These are phyloP conservation scores for Chaetoceros muelleri DNA, from an alignment of 108 stramenopile species.

Conservation along the genomic window DNA sequence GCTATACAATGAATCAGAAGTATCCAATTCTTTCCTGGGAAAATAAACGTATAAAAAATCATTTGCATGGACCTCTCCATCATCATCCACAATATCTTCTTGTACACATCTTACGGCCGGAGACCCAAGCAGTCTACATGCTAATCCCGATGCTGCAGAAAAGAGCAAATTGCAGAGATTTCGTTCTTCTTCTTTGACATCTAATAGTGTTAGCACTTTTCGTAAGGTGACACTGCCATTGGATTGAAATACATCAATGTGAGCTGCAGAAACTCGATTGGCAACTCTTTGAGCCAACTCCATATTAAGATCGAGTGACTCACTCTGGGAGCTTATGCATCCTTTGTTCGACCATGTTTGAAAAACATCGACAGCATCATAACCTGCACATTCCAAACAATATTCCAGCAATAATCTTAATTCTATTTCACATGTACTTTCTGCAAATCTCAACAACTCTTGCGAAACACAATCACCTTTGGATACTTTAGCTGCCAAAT, in stretches of 20 bases:
- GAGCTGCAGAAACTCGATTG: conserved; percentile 24
- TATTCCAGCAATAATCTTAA: conserved; percentile 10
- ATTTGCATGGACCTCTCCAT: background rate
- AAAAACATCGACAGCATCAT: background rate
- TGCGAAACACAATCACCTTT: background rate
- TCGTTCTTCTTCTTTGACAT: background rate
- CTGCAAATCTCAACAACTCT: conserved; percentile 16
- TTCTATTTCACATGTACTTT: conserved; percentile 16
- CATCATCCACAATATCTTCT: background rate
- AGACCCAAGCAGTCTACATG: conserved; percentile 5
- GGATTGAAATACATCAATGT: conserved; percentile 10
- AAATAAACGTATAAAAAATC: background rate
- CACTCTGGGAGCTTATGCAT: background rate
- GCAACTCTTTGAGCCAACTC: conserved; percentile 14
- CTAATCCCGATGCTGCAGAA: conserved; percentile 10
- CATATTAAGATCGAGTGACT: conserved; percentile 3
- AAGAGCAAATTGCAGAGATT: background rate
- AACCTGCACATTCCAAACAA: conserved; percentile 19
- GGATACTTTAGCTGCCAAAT: conserved; percentile 11
- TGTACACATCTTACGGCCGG: background rate
- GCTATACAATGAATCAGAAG: no score
- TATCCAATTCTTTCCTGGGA: background rate
- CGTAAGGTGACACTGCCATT: conserved; percentile 7
- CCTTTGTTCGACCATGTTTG: background rate
- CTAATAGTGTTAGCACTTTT: background rate